Evolutionary conservation across 352 stramenopile species (phyloP), one percentile per base, ranked within the genome.

Genomic region (Globisporangium canariense): DNA sequence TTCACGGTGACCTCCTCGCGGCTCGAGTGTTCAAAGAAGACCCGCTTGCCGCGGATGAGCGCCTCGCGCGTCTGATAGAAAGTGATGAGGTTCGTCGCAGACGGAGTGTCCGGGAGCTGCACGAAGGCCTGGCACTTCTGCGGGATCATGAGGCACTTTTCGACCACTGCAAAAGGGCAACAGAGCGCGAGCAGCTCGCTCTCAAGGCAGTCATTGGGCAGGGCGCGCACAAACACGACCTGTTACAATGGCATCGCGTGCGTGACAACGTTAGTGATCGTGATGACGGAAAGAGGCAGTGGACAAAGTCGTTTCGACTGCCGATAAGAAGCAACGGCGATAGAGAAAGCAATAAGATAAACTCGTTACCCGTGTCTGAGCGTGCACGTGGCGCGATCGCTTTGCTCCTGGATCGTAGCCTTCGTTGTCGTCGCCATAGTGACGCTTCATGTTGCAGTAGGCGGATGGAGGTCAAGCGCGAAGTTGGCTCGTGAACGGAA

Each of bases 31-130:
- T 91, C 81, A 58, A 94, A 92, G 30, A 82, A 84, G 58, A 94
- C 78, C 72, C 90, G 90, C 66, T 90, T 86, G 46, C 83, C 83
- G 28, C 86, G 83, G 58, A 94, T 84, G 51, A 89, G 71, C 3
- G 83, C 86, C 59, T 94, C 83, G 4, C 80, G 79, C 14, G 81
- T 75, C 68, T 90, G 77, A 62, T 94, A 94, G 64, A 94, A 94
- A 20, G 73, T 69, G 62, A 94, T 81, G 46, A 94, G 74, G 66
- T 89, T 94, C 45, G 75, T 73, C 10, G 86, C 83, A 5, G 86
- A 76, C 6, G 73, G 57, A 28, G 81, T 74, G 52, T 94, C 83
- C 2, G 86, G 81, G 3, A 94, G 74, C 63, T 94, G 83, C 45
- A 94, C 81, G 68, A 94, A 91, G 38, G 86, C 86, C 67, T 91